Evolutionary conservation across 23 red algal genomes (phyloP).

Genomic region (Gracilaria gracilis): DNA sequence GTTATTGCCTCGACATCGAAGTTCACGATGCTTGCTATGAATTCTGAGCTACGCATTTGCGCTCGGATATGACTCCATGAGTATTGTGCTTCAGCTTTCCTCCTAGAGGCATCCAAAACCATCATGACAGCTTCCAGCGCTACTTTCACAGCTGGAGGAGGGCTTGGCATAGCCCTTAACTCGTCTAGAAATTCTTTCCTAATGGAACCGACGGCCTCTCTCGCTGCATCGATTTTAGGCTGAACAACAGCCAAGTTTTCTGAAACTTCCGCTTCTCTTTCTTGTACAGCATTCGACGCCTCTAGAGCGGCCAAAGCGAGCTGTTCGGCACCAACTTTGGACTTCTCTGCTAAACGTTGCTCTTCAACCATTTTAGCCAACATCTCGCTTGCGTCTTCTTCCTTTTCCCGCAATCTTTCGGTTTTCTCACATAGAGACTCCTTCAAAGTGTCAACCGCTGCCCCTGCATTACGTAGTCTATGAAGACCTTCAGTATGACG

Average conservation of each 20-base stretch:
- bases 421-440: slow-evolving; percentile 44
- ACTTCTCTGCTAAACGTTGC: slow-evolving; percentile 74
- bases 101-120: slow-evolving; percentile 59
- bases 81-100: slow-evolving; percentile 10
- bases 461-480: slow-evolving; percentile 48
- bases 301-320: slow-evolving; percentile 60
- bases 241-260: slow-evolving; percentile 51
- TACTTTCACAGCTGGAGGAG: slow-evolving; percentile 63
- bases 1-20: slow-evolving; percentile 53
- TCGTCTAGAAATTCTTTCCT: slow-evolving; percentile 76
- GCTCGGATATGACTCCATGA: slow-evolving; percentile 63
- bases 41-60: slow-evolving; percentile 70
- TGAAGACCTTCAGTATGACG: slow-evolving; percentile 66
- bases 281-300: slow-evolving; percentile 39
- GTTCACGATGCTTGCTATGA: slow-evolving; percentile 69
- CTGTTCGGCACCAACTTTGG: slow-evolving; percentile 68
- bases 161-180: slow-evolving; percentile 77
- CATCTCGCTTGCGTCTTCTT: slow-evolving; percentile 53
- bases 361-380: slow-evolving; percentile 71
- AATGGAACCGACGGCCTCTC: slow-evolving; percentile 65
- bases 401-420: slow-evolving; percentile 35
- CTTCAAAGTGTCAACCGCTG: slow-evolving; percentile 57
- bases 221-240: slow-evolving; percentile 68
- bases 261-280: slow-evolving; percentile 62
- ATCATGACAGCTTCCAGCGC: slow-evolving; percentile 73